Evolutionary conservation across 805 yeast genomes (phyloP).

Genomic region (Tetrapisispora nanseiensis): DNA sequence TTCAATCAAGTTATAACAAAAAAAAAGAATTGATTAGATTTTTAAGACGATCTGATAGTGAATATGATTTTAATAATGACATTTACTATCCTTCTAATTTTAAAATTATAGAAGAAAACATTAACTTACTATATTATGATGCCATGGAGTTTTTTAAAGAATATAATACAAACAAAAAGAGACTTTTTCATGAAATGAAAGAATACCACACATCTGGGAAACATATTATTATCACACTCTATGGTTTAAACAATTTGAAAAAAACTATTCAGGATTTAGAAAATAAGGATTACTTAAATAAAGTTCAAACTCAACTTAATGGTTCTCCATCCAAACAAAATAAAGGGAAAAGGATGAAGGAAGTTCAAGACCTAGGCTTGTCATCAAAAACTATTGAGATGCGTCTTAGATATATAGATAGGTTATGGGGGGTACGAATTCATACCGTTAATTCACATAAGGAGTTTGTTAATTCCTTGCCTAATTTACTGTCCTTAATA

Average conservation of each 20-base stretch:
- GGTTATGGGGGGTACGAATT: slow-evolving; percentile 38
- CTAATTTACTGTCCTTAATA: slow-evolving; percentile 48
- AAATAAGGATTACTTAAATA: slow-evolving; percentile 36
- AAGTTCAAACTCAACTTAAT: slow-evolving; percentile 26
- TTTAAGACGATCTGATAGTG: slow-evolving; percentile 40
- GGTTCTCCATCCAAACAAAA: slow-evolving; percentile 2
- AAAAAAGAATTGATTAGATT: slow-evolving; percentile 40
- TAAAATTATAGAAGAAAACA: slow-evolving; percentile 35
- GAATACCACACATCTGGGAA: slow-evolving; percentile 18
- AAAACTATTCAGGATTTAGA: slow-evolving; percentile 36
- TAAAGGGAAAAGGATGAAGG: slow-evolving; percentile 9
- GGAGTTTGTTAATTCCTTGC: slow-evolving; percentile 44
- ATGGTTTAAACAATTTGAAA: slow-evolving; percentile 40
- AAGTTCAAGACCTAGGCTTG: slow-evolving; percentile 11
- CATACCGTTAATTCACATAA: slow-evolving; percentile 34
- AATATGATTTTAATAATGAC: slow-evolving; percentile 40
- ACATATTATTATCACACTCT: slow-evolving; percentile 36
- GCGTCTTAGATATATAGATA: slow-evolving; percentile 37
- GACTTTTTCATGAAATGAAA: slow-evolving; percentile 18
- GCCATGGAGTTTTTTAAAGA: slow-evolving; percentile 37
- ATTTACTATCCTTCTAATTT: slow-evolving; percentile 45
- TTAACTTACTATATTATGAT: slow-evolving; percentile 36
- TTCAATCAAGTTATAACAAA: slow-evolving; percentile 15
- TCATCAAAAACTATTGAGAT: slow-evolving; percentile 30
- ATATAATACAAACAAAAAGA: slow-evolving; percentile 23